Conservation (phyloP, 139 green algal genomes). For the Micractinium conductrix region DNA sequence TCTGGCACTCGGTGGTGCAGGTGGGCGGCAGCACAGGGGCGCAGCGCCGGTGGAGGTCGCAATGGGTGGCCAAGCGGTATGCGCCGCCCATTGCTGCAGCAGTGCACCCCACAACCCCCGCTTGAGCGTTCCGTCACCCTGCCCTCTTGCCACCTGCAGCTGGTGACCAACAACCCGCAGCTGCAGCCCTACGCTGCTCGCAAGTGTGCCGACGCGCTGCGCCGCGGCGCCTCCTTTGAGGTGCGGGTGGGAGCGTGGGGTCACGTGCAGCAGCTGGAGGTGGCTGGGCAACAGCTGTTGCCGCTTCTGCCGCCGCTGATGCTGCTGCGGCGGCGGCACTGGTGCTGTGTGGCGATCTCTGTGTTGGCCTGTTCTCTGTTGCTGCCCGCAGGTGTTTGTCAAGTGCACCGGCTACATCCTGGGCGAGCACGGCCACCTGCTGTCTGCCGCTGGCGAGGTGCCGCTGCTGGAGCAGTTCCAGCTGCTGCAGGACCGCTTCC, state of each 20-base stretch:
- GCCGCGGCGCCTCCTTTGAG: slow-evolving; percentile 73
- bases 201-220: slow-evolving; percentile 68
- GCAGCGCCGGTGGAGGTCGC: no score
- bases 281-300: no score
- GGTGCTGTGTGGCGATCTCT: not conserved
- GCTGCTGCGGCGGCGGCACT: no score
- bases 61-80: no score
- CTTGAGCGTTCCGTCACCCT: not conserved
- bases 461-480: slow-evolving; percentile 75
- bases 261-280: no score
- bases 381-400: slow-evolving; percentile 58
- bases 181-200: slow-evolving; percentile 89
- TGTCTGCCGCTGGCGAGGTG: slow-evolving; percentile 46
- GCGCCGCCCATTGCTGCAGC: no score
- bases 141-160: slow-evolving; percentile 67
- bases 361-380: not conserved
- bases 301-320: not conserved
- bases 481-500: slow-evolving; percentile 81
- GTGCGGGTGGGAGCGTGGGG: no score
- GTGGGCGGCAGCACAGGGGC: not conserved
- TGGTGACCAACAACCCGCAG: slow-evolving; percentile 92
- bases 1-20: slow-evolving; percentile 88
- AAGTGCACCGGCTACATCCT: slow-evolving; percentile 86
- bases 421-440: slow-evolving; percentile 87
- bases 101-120: not conserved